Conservation (phyloP, 2,329 filamentous ascomycete species). For the Trichoderma koningiopsis region DNA sequence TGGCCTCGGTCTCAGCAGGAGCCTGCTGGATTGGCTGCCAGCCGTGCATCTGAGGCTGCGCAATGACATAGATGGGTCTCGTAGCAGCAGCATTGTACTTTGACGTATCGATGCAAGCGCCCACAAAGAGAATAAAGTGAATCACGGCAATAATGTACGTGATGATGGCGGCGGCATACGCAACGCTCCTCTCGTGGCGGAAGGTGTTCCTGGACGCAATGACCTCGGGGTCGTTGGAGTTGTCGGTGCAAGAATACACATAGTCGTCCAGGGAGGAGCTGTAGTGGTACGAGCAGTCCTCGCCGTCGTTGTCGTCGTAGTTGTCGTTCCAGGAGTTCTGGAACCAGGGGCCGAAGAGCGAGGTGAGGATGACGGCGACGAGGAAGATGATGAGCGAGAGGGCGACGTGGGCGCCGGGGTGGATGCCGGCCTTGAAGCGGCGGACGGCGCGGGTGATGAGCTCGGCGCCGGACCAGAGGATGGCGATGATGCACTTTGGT, state of each 20-base stretch:
- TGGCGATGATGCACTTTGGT: constrained; percentile 39
- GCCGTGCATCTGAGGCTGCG: constrained; percentile 33
- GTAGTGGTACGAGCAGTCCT: not conserved
- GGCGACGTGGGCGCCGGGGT: constrained; percentile 48
- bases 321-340: constrained; percentile 23
- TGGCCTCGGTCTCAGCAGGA: not conserved
- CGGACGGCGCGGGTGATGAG: constrained; percentile 41
- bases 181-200: constrained; percentile 26
- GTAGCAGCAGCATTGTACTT: constrained; percentile 33
- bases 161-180: constrained; percentile 29
- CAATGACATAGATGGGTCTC: constrained; percentile 34
- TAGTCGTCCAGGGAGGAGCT: not conserved
- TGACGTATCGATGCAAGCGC: constrained; percentile 45
- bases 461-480: constrained; percentile 45
- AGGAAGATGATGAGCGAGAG: constrained; percentile 48
- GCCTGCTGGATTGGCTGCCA: constrained; percentile 33
- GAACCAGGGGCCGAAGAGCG: constrained; percentile 30
- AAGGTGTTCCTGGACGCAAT: not conserved
- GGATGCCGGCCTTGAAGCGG: constrained; percentile 41
- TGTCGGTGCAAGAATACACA: not conserved
- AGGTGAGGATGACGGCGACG: constrained; percentile 34
- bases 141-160: constrained; percentile 26
- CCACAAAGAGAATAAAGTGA: constrained; percentile 45
- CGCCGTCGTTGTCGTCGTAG: not conserved
- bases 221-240: not conserved